A percentile compares a stretch with the other conserved stretches of the same genome.
These are phyloP conservation scores for Jatropha curcas DNA, from an alignment of 345 rosid genomes.

Conservation along the genomic window DNA sequence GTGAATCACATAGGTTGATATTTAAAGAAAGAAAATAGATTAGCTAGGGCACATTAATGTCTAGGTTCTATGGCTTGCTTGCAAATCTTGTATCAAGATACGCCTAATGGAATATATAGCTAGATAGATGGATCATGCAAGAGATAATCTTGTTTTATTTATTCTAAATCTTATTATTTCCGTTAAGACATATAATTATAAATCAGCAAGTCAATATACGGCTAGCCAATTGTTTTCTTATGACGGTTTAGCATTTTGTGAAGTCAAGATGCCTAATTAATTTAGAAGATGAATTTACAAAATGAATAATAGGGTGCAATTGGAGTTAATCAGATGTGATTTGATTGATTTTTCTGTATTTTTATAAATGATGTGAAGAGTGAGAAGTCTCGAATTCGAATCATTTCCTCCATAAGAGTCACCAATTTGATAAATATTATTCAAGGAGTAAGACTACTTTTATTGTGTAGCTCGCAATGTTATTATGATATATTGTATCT, in stretches of 20 bases:
- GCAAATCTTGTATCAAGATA: constrained; percentile 21
- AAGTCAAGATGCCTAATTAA: too few species aligned
- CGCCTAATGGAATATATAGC: constrained; percentile 13
- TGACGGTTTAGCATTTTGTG: background rate
- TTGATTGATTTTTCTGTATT: too few species aligned
- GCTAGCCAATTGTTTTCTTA: background rate
- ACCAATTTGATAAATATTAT: too few species aligned
- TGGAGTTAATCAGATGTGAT: too few species aligned
- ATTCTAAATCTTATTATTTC: background rate
- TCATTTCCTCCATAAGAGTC: too few species aligned
- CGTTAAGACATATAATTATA: background rate
- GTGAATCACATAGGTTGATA: background rate
- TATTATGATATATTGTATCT: too few species aligned
- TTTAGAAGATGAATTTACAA: too few species aligned
- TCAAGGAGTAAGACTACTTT: too few species aligned
- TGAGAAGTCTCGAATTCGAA: too few species aligned
- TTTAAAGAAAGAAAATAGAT: background rate
- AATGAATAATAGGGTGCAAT: too few species aligned
- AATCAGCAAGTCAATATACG: background rate
- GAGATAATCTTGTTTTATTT: constrained; percentile 7
- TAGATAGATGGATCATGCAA: constrained; percentile 5
- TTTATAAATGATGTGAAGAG: too few species aligned
- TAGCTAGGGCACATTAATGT: background rate
- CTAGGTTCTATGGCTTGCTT: background rate
- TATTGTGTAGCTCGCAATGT: too few species aligned